phyloP scores from a whole-genome alignment of 2,329 filamentous ascomycete genomes.

The Lachnellula arida region DNA sequence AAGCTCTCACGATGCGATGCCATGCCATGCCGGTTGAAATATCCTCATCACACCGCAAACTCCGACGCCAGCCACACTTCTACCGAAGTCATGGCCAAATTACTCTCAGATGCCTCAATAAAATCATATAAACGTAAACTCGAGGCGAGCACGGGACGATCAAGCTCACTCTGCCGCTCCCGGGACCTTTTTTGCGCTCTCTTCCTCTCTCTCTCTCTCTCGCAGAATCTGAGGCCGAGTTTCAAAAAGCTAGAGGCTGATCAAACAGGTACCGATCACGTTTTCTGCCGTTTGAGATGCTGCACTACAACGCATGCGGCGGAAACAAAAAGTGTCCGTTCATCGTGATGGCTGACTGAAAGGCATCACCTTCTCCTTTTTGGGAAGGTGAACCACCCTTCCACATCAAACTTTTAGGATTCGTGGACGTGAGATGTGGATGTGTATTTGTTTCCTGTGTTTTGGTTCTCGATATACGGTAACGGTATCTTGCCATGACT shows the following conservation, averaged over 20 bases:
- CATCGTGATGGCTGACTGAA: neutral
- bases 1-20: too few species aligned
- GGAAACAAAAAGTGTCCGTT: neutral
- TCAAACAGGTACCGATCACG: slow-evolving; percentile 27
- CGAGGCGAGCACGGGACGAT: slow-evolving; percentile 16
- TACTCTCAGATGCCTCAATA: too few species aligned
- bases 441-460: slow-evolving; percentile 4
- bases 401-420: neutral
- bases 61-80: neutral
- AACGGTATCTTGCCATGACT: too few species aligned
- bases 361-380: neutral
- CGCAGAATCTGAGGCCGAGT: slow-evolving; percentile 12
- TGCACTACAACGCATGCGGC: neutral
- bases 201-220: neutral
- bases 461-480: neutral
- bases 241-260: slow-evolving; percentile 19
- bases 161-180: slow-evolving; percentile 10
- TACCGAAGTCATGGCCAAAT: neutral
- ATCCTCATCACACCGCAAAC: neutral
- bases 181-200: slow-evolving; percentile 4
- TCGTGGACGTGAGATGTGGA: neutral
- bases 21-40: too few species aligned
- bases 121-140: neutral
- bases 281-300: slow-evolving; percentile 3
- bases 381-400: neutral